Evolutionary conservation across 768 basidiomycete species (phyloP), one percentile per base, ranked within the genome.

Genomic region (Rhodotorula sphaerocarpa): DNA sequence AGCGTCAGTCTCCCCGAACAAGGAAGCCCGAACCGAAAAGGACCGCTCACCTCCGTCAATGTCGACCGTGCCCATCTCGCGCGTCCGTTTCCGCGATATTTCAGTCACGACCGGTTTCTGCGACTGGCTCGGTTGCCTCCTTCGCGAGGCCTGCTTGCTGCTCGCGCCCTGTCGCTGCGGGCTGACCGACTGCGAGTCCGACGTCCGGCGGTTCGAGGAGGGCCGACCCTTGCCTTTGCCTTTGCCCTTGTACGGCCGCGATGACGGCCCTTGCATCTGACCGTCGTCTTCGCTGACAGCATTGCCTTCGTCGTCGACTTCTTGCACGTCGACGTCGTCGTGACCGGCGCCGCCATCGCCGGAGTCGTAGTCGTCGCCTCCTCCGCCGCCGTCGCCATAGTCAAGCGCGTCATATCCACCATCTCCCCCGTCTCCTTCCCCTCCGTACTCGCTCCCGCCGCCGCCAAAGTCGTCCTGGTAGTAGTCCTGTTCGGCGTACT

Each of bases 21-120:
- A 9, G 6, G 11, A 18, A 23, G 30, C 30, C 41, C 7, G 30
- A 7, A 3, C 2, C 5, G 39, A 21, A 20, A 21, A 34, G 23
- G 27, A 14, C 44, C n/a, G n/a, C 64, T 73, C 66, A 36, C 71
- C 69, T 28, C 77, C 74, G 2, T 62, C 57, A 21, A 51, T 54
- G 15, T 65, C 61, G 36, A 52, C 61, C 12, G 50, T 48, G 3
- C 59, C 67, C 3, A 43, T 58, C 3, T 50, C 59, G 27, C 60
- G 60, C n/a, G 12, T 18, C 16, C 54, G 46, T 39, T 67, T 59
- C 34, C 45, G 25, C 45, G 43, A 46, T 16, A 58, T 5, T 41
- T 42, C 31, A n/a, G 39, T 30, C 27, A 63, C 31, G 23, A 62
- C 36, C 41, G 5, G 42, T 27, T 45, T 42, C 42, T 50, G 47